Conservation (phyloP, 176 grass and related monocot species). For the Saccharum spontaneum region DNA sequence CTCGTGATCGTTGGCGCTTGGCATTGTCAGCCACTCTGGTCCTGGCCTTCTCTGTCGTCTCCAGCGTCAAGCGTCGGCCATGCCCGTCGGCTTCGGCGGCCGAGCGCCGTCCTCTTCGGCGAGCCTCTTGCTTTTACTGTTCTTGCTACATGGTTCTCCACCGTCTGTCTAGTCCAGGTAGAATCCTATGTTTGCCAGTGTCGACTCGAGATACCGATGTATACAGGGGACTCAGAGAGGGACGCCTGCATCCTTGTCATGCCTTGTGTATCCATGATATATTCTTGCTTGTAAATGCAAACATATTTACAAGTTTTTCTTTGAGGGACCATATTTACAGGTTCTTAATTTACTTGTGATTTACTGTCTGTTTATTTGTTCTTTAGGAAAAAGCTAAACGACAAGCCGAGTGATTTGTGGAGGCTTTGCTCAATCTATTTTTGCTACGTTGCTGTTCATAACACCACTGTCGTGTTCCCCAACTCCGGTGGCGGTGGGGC, state of each 20-base stretch:
- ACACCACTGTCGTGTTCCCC: no score
- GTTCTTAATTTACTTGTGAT: no score
- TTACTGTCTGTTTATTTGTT: no score
- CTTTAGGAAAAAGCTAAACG: no score
- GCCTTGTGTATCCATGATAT: constrained; percentile 5
- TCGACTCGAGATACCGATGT: neutral
- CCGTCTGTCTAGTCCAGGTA: neutral
- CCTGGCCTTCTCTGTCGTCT: neutral
- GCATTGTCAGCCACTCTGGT: neutral
- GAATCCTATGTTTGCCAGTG: constrained; percentile 9
- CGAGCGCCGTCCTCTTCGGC: neutral
- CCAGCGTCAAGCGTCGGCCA: neutral
- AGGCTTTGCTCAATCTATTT: no score
- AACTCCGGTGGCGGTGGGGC: no score
- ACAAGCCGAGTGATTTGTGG: no score
- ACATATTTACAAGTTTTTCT: neutral
- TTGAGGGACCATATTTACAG: no score
- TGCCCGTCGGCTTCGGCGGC: neutral
- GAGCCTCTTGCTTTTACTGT: neutral
- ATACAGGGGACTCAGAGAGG: neutral
- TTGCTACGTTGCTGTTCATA: no score
- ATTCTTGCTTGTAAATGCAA: constrained; percentile 23
- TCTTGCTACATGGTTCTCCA: neutral
- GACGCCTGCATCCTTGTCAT: neutral
- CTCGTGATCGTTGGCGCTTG: neutral